A percentile compares a stretch with the other conserved stretches of the same genome.
phyloP scores from a whole-genome alignment of 257 asterid genomes.

The Solanum lycopersicoides region DNA sequence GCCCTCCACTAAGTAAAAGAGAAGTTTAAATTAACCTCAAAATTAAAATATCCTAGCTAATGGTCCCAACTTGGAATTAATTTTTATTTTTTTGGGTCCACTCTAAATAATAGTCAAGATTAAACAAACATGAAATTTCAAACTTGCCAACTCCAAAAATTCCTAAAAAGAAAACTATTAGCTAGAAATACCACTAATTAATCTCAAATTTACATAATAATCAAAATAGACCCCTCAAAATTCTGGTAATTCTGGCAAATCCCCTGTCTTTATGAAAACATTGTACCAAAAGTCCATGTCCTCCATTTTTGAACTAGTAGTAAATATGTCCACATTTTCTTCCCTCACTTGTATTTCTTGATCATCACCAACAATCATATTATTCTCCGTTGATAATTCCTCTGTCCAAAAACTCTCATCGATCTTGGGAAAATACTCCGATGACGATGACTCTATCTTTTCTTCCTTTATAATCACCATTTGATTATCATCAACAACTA shows the following conservation, averaged over 20 bases:
- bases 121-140: background rate
- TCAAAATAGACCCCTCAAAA: background rate
- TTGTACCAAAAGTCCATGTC: conserved; percentile 9
- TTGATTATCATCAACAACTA: background rate
- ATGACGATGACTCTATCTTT: background rate
- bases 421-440: background rate
- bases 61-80: background rate
- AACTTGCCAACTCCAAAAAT: background rate
- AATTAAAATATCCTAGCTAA: background rate
- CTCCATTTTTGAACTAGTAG: background rate
- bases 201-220: background rate
- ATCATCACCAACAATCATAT: background rate
- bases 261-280: conserved; percentile 2
- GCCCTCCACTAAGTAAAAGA: background rate
- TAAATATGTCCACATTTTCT: background rate
- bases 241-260: background rate
- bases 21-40: background rate
- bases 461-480: background rate
- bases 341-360: background rate
- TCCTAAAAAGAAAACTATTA: background rate
- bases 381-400: background rate
- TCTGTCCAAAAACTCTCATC: conserved; percentile 3
- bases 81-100: background rate
- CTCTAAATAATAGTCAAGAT: background rate
- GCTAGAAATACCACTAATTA: background rate